Evolutionary conservation across 1,284 basidiomycete species (phyloP), one percentile per base, ranked within the genome.

Genomic region (Moniliophthora roreri): DNA sequence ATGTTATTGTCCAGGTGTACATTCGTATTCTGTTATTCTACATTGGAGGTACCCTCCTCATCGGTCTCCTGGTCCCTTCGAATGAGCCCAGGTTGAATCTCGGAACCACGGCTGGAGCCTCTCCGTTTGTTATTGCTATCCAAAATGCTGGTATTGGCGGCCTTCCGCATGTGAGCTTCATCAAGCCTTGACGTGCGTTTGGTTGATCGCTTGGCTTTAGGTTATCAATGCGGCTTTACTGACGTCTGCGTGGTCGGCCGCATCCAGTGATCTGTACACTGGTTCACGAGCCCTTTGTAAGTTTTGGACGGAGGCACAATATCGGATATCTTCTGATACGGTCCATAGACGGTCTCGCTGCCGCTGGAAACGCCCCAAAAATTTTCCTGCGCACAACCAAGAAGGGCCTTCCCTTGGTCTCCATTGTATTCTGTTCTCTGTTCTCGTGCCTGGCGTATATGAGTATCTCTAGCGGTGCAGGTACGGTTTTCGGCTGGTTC

Each of bases 191-290:
- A n/a, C n/a, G n/a, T n/a, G n/a, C n/a, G n/a, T n/a, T n/a, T n/a
- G n/a, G n/a, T n/a, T n/a, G n/a, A n/a, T n/a, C n/a, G n/a, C 10
- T 32, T 8, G 48, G 23, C 15, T 16, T 3, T 45, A 86, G 84
- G 72, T 94, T 60, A 92, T 95, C 71, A 96, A 96, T 67, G 93
- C 93, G 6, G 85, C 83, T 65, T 78, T 96, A 26, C 71, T 95
- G 52, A 89, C 87, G 23, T 91, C 91, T 1, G 93, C 93, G 1
- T 91, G 89, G 81, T 93, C 90, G 5, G 91, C 93, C 4, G 91
- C 89, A 2, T 89, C 85, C 36, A 89, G 87, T 59, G 87, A 94
- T 63, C 67, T 95, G 50, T 96, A 92, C 70, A 87, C 86, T 1
- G 85, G 85, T 51, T 91, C 88, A 16, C 83, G 92, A 48, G 89